Evolutionary conservation across 768 basidiomycete genomes (phyloP).

Genomic region (Amanita pseudoporphyria): DNA sequence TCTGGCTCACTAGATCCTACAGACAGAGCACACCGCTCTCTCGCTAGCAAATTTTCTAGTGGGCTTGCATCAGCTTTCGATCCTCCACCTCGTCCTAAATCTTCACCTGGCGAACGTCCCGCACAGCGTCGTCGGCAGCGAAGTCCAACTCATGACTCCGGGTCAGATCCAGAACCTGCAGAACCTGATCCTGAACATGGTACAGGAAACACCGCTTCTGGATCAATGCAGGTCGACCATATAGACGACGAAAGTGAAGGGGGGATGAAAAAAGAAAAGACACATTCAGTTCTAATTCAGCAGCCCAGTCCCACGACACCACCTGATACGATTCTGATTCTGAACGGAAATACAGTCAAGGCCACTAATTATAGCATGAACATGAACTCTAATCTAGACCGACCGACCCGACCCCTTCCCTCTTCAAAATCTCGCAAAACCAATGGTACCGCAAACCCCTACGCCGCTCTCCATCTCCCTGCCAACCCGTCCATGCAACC

Average conservation of each 20-base stretch:
- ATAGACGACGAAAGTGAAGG: constrained; percentile 11
- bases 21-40: constrained; percentile 16
- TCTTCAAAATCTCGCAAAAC: constrained; percentile 46
- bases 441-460: constrained; percentile 19
- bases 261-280: constrained; percentile 16
- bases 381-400: constrained; percentile 6
- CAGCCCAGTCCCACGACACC: not conserved
- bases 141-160: constrained; percentile 28
- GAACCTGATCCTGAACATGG: too few relatives aligned
- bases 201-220: constrained; percentile 7
- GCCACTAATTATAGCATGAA: not conserved
- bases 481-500: constrained; percentile 79
- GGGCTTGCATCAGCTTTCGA: constrained; percentile 14
- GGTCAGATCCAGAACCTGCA: constrained; percentile 21
- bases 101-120: constrained; percentile 59
- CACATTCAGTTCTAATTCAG: not conserved
- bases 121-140: constrained; percentile 36
- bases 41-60: not conserved
- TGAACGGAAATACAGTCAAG: not conserved
- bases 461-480: constrained; percentile 36
- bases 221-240: constrained; percentile 22
- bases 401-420: constrained; percentile 60
- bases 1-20: constrained; percentile 42
- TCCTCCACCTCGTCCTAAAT: constrained; percentile 64
- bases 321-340: not conserved